Percentiles rank a stretch among this genome's conserved stretches.
phyloP scores from a whole-genome alignment of 805 yeast species.

The Suhomyces prunicola region DNA sequence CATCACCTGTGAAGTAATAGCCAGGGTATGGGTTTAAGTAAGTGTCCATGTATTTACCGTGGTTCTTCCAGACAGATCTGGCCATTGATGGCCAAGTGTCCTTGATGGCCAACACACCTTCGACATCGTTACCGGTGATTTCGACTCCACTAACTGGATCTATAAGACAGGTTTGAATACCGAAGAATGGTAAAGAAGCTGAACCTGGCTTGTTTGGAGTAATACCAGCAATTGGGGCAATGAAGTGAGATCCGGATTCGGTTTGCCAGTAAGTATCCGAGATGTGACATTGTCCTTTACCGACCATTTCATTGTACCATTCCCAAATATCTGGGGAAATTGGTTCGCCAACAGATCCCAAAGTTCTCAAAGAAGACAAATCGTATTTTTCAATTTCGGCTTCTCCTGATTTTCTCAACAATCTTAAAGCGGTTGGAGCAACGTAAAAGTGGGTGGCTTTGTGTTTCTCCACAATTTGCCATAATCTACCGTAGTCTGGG shows the following conservation, averaged over 20 bases:
- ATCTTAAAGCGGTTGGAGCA: conserved; percentile 80
- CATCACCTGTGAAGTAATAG: conserved; percentile 83
- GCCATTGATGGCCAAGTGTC: conserved; percentile 85
- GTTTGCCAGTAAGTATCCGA: conserved; percentile 91
- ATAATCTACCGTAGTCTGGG: conserved; percentile 75
- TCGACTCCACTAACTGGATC: conserved; percentile 76
- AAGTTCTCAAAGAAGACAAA: conserved; percentile 59
- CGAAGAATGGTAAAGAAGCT: conserved; percentile 82
- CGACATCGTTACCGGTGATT: conserved; percentile 64
- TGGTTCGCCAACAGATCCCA: conserved; percentile 87
- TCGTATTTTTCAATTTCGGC: conserved; percentile 58
- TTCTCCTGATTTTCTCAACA: conserved; percentile 73
- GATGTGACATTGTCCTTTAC: conserved; percentile 66
- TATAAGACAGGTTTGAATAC: conserved; percentile 67
- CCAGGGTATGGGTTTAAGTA: conserved; percentile 80
- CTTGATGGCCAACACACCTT: conserved; percentile 75
- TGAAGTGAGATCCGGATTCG: conserved; percentile 78
- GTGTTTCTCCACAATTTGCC: conserved; percentile 72
- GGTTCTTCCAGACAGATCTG: conserved; percentile 76
- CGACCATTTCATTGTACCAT: conserved; percentile 74
- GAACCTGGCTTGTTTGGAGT: conserved; percentile 85
- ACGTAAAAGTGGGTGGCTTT: conserved; percentile 77
- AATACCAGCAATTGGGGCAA: conserved; percentile 71
- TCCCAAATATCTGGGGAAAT: conserved; percentile 85
- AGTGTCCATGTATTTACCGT: conserved; percentile 73